phyloP scores from a whole-genome alignment of 352 stramenopile genomes.

The Phytophthora citrophthora region DNA sequence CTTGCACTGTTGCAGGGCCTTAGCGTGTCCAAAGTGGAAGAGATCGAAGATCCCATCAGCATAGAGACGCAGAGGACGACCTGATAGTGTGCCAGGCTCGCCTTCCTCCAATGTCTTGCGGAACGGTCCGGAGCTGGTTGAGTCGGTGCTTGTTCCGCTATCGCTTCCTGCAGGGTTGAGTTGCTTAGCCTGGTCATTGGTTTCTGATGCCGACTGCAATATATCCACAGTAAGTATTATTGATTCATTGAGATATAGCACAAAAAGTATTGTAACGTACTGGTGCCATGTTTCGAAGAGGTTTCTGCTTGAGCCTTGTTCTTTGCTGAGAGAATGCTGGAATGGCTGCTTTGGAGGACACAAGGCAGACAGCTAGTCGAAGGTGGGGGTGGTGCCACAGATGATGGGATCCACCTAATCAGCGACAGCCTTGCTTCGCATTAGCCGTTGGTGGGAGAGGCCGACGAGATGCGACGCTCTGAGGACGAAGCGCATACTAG shows the following conservation, averaged over 20 bases:
- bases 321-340: conserved; percentile 7
- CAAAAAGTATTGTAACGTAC: not conserved
- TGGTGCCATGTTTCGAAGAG: conserved; percentile 12
- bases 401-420: conserved; percentile 2
- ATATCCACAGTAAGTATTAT: not conserved
- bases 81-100: conserved; percentile 70
- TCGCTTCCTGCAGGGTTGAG: not conserved
- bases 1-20: conserved; percentile 88
- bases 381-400: not conserved
- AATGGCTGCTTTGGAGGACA: conserved; percentile 5
- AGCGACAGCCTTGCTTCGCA: conserved; percentile 18
- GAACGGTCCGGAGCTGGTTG: conserved; percentile 38
- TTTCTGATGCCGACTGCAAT: conserved; percentile 4
- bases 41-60: conserved; percentile 91
- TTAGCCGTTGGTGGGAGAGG: conserved; percentile 32
- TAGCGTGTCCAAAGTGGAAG: conserved; percentile 89
- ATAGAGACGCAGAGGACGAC: conserved; percentile 81
- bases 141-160: conserved; percentile 41
- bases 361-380: not conserved
- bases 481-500: conserved; percentile 12
- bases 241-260: not conserved
- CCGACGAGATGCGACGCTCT: conserved; percentile 11
- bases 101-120: conserved; percentile 60
- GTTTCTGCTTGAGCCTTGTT: conserved; percentile 2
- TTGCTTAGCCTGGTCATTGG: conserved; percentile 10